These are phyloP conservation scores for Coemansia sp. DNA, from an alignment of 192 early-diverging fungal genomes.

Conservation along the genomic window DNA sequence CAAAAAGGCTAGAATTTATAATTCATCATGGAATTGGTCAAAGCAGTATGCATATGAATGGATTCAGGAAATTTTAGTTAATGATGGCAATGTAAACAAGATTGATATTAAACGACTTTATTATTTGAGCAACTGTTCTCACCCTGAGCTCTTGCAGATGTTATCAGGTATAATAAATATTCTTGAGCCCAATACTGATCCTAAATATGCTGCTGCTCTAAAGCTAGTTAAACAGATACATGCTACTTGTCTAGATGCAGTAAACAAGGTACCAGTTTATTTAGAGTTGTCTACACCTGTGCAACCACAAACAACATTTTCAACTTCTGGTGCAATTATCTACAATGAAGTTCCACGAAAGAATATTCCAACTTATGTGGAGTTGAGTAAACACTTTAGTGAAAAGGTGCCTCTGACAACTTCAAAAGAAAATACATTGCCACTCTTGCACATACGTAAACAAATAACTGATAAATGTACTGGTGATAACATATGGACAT, in stretches of 20 bases:
- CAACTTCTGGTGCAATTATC: slow-evolving; percentile 66
- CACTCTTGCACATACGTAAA: slow-evolving; percentile 21
- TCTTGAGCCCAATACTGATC: slow-evolving; percentile 61
- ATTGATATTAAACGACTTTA: slow-evolving; percentile 6
- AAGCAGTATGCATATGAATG: slow-evolving; percentile 37
- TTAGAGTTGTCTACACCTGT: slow-evolving; percentile 80
- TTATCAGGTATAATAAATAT: slow-evolving; percentile 71
- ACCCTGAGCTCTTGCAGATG: slow-evolving; percentile 66
- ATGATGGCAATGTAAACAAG: slow-evolving; percentile 55
- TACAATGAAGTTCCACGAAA: slow-evolving; percentile 79
- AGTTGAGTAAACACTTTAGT: slow-evolving; percentile 81
- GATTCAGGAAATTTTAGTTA: slow-evolving; percentile 67
- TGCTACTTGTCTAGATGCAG: slow-evolving; percentile 72
- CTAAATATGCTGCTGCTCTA: slow-evolving; percentile 56
- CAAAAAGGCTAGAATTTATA: slow-evolving; percentile 82
- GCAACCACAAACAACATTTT: slow-evolving; percentile 68
- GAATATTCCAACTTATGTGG: slow-evolving; percentile 71
- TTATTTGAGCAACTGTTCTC: slow-evolving; percentile 77
- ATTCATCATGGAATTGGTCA: slow-evolving; percentile 98
- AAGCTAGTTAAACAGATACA: slow-evolving; percentile 63
- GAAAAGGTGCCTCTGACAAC: slow-evolving; percentile 57
- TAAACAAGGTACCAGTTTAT: slow-evolving; percentile 71
- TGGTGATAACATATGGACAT: slow-evolving; percentile 67
- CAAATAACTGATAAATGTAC: slow-evolving; percentile 33
- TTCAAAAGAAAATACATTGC: slow-evolving; percentile 52